Evolutionary conservation across 2,329 filamentous ascomycete species (phyloP), one percentile per base, ranked within the genome.

Genomic region (Exophiala bonariae): DNA sequence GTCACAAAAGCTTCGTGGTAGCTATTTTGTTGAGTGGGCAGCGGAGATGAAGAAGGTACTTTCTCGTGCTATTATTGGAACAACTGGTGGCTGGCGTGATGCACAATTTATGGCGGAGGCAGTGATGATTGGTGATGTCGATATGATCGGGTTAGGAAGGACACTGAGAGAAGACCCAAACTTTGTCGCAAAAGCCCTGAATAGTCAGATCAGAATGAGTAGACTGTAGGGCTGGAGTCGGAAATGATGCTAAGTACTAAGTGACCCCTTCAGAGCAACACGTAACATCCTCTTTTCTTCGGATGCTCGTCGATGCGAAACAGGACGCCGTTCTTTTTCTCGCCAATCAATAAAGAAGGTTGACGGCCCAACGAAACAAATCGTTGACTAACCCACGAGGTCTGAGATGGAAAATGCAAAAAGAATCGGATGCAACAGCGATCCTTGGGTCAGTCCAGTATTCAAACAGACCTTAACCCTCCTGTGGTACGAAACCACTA

Each of bases 11-110:
- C 20, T 17, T 11, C 31, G 46, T 9, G 46, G 41, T n/a, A 42
- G 39, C 16, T 49, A 49, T 40, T 44, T 44, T 33, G 22, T 41
- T 19, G 39, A 42, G 17, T 48, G 36, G 31, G 37, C 38, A 14
- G 23, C 43, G 32, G 39, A 37, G 23, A 11, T 48, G 28, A 39
- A 48, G 39, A 48, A 39, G 28, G 32, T 42, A 13, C 26, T 42
- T 9, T 44, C 40, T 13, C 33, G 39, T 13, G 41, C 41, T 14
- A 33, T 44, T n/a, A 44, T 44, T 23, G 39, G 41, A 3, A 72
- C 86, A 3, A 85, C 81, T 0, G 83, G 83, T 3, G 83, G 83
- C 0, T 84, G 86, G 62, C 74, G 81, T 1, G 77, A 74, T 0
- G 66, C 75, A 2, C 60, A 62, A 0, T 77, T 72, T 2, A 79